phyloP scores from a whole-genome alignment of 352 stramenopile genomes.

The Pythium aquatile region DNA sequence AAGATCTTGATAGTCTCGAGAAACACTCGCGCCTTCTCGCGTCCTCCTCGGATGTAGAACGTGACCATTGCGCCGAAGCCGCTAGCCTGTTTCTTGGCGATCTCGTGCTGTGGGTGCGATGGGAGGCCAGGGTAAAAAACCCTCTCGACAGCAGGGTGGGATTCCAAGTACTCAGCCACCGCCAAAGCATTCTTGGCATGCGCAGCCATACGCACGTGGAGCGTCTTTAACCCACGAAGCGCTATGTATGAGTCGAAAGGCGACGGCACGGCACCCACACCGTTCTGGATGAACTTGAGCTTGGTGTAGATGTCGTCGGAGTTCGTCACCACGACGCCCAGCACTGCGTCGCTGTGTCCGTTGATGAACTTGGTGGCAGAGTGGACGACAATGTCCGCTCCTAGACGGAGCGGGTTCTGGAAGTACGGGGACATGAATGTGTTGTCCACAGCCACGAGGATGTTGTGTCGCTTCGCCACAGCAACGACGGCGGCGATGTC shows the following conservation, averaged over 20 bases:
- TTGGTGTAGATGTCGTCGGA: slow-evolving; percentile 91
- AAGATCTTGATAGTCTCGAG: slow-evolving; percentile 93
- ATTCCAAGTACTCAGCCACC: slow-evolving; percentile 89
- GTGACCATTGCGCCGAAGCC: slow-evolving; percentile 88
- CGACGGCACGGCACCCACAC: slow-evolving; percentile 90
- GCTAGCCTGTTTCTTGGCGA: slow-evolving; percentile 76
- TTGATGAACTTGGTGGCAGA: slow-evolving; percentile 97
- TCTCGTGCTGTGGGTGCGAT: slow-evolving; percentile 88
- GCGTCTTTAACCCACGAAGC: slow-evolving; percentile 94
- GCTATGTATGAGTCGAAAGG: slow-evolving; percentile 94
- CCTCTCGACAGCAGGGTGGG: slow-evolving; percentile 88
- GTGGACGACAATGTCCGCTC: slow-evolving; percentile 92
- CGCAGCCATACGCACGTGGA: slow-evolving; percentile 86
- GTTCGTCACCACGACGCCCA: slow-evolving; percentile 90
- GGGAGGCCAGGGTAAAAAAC: slow-evolving; percentile 91
- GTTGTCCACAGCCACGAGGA: slow-evolving; percentile 93
- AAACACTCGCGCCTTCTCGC: slow-evolving; percentile 85
- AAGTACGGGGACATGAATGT: slow-evolving; percentile 95
- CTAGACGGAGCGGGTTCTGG: slow-evolving; percentile 90
- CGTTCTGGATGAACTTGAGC: slow-evolving; percentile 92
- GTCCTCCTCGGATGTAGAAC: slow-evolving; percentile 92
- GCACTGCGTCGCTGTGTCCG: slow-evolving; percentile 93
- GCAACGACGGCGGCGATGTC: slow-evolving; percentile 90
- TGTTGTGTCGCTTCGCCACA: slow-evolving; percentile 86
- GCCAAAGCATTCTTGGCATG: slow-evolving; percentile 93